These are phyloP conservation scores for Chaetoceros tenuissimus DNA, from an alignment of 108 stramenopile genomes.

Conservation along the genomic window DNA sequence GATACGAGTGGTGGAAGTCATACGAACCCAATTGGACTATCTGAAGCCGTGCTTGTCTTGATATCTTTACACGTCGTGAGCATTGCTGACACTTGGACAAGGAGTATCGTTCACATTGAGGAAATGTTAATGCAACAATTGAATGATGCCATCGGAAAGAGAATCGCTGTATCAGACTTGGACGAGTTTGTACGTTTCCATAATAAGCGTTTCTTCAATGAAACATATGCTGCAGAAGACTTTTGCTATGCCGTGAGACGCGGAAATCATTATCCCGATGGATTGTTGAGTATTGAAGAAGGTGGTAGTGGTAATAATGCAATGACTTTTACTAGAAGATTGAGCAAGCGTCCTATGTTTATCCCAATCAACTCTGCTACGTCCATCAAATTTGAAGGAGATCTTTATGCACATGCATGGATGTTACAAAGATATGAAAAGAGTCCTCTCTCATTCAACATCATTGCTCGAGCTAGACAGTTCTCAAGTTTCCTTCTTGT, in stretches of 20 bases:
- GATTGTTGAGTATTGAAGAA: constrained; percentile 6
- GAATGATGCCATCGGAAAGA: constrained; percentile 62
- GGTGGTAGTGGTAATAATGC: constrained; percentile 42
- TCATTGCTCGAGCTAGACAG: constrained; percentile 61
- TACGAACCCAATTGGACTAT: constrained; percentile 15
- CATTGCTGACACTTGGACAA: constrained; percentile 1
- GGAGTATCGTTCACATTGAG: constrained; percentile 42
- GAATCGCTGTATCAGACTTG: constrained; percentile 40
- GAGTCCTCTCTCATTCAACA: constrained; percentile 12
- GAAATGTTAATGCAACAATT: constrained; percentile 49
- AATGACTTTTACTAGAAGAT: constrained; percentile 11
- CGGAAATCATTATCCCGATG: constrained; percentile 50
- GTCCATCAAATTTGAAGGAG: constrained; percentile 39
- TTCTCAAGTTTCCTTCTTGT: constrained; percentile 72
- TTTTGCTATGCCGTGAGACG: constrained; percentile 65
- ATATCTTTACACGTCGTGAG: constrained; percentile 12
- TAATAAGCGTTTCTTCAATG: constrained; percentile 31
- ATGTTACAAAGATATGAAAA: constrained; percentile 16
- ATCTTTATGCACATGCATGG: constrained; percentile 65
- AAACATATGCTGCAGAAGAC: constrained; percentile 34
- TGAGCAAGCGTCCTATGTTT: constrained; percentile 13
- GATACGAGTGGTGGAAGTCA: no score
- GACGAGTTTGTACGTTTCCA: constrained; percentile 53
- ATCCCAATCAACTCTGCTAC: constrained; percentile 43
- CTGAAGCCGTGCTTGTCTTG: constrained; percentile 26